Evolutionary conservation across 2,329 filamentous ascomycete genomes (phyloP).

Genomic region (Periconia sp.): DNA sequence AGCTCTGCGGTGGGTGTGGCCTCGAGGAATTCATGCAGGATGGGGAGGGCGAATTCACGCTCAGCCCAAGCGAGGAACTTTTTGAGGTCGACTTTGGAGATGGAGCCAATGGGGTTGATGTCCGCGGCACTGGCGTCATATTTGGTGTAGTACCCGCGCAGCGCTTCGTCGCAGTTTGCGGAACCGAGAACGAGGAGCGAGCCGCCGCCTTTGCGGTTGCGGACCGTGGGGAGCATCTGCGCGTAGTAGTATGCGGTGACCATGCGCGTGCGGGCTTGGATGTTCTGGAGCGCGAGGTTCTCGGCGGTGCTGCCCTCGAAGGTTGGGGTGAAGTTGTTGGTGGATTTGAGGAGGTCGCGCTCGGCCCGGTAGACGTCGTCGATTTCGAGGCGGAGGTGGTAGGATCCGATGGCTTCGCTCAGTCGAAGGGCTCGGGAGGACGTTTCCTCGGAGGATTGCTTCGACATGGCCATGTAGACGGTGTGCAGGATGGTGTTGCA

Average conservation of each 20-base stretch:
- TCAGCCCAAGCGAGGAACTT: conserved; percentile 66
- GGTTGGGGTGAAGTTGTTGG: neutral
- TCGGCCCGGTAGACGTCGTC: conserved; percentile 64
- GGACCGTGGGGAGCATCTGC: conserved; percentile 62
- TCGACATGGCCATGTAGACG: conserved; percentile 57
- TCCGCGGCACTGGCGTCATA: conserved; percentile 62
- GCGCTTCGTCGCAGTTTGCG: conserved; percentile 59
- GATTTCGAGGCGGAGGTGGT: conserved; percentile 75
- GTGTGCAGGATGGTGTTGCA: conserved; percentile 62
- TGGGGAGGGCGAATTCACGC: conserved; percentile 60
- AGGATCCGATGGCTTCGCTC: conserved; percentile 63
- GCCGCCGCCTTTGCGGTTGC: conserved; percentile 59
- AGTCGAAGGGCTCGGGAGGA: conserved; percentile 65
- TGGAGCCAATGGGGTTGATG: conserved; percentile 61
- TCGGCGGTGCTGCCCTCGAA: conserved; percentile 55
- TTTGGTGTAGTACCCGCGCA: conserved; percentile 61
- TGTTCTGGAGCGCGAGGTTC: conserved; percentile 68
- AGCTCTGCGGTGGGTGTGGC: conserved; percentile 52
- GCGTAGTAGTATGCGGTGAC: conserved; percentile 66
- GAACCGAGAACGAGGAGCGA: conserved; percentile 66
- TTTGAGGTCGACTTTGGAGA: conserved; percentile 70
- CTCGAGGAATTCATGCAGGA: conserved; percentile 65
- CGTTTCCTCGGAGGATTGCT: conserved; percentile 68
- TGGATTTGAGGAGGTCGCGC: neutral
- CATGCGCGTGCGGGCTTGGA: conserved; percentile 67